Evolutionary conservation across 2,329 filamentous ascomycete species (phyloP), one percentile per base, ranked within the genome.

Genomic region (Botrytis medusae): DNA sequence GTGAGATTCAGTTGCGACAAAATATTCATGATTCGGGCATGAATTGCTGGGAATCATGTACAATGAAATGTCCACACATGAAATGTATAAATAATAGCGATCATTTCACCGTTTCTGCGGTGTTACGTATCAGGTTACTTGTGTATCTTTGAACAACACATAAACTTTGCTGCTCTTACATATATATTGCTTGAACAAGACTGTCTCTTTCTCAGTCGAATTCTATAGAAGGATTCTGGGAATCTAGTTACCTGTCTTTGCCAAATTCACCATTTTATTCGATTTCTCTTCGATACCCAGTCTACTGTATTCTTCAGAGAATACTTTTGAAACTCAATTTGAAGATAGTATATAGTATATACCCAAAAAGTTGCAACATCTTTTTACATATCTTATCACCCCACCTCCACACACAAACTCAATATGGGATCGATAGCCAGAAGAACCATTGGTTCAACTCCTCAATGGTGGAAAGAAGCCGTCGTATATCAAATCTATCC

Each of bases 401-500:
- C 25, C 25, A 7, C 2, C 4, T 29, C 40, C 42, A 32, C 18
- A 12, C n/a, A 46, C 34, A 29, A 42, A 9, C 9, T 37, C 48
- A 68, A 57, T 3, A 72, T 72, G 69, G 61, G 46, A 54, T 44
- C 69, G 10, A 69, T 42, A 37, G 12, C 37, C 9, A 68, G 25
- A 68, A 68, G 65, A 68, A 54, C 57, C 32, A 71, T 72, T 22
- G 59, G 69, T 2, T 54, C 63, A 12, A 61, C 74, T 40, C 69
- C 71, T 16, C 77, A 37, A 25, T 84, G 83, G 83, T 84, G 83
- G 83, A 83, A 83, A 76, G 80, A 82, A 72, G 77, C 79, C 32
- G 80, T 79, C 14, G 76, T 89, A 71, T 89, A 89, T 78, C 87
- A 90, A 77, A 87, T 90, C 76, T 90, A 88, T 81, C 88, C 88